Evolutionary conservation across 305 asterid species (phyloP).

Genomic region (Ilex paraguariensis): DNA sequence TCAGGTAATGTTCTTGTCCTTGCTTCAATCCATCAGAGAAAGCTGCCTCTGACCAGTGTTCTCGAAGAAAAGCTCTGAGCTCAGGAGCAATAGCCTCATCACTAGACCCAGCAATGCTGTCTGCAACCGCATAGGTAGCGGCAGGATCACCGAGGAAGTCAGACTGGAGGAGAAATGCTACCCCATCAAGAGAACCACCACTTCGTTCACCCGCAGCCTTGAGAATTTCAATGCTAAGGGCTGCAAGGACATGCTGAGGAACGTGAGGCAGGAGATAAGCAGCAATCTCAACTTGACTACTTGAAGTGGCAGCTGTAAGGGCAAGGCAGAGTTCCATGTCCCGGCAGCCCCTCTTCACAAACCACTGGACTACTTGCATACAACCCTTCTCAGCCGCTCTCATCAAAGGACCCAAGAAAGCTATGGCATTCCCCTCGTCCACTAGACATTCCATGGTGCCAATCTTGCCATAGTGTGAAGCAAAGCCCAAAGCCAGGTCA

Average conservation of each 20-base stretch:
- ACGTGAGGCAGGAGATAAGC: constrained; percentile 87
- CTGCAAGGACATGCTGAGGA: constrained; percentile 88
- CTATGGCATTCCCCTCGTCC: constrained; percentile 91
- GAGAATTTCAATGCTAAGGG: constrained; percentile 86
- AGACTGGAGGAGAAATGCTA: constrained; percentile 75
- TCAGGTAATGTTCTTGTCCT: constrained; percentile 62
- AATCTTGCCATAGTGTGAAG: constrained; percentile 89
- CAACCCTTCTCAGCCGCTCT: constrained; percentile 96
- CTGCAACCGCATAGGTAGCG: constrained; percentile 85
- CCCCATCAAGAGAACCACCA: constrained; percentile 87
- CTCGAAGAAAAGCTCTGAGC: constrained; percentile 55
- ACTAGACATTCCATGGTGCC: constrained; percentile 95
- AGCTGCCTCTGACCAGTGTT: constrained; percentile 87
- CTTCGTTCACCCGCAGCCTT: constrained; percentile 93
- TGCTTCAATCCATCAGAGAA: constrained; percentile 46
- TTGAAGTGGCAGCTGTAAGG: constrained; percentile 90
- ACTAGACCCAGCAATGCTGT: constrained; percentile 66
- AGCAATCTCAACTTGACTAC: constrained; percentile 71
- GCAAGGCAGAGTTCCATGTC: constrained; percentile 98
- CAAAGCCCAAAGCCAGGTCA: constrained; percentile 89
- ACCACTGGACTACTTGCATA: constrained; percentile 86
- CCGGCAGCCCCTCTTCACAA: constrained; percentile 77
- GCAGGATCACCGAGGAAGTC: constrained; percentile 73
- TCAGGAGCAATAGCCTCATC: constrained; percentile 74
- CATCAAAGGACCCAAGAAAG: constrained; percentile 97